Evolutionary conservation across 202 grass and related monocot species (phyloP).

Genomic region (Eragrostis tef): DNA sequence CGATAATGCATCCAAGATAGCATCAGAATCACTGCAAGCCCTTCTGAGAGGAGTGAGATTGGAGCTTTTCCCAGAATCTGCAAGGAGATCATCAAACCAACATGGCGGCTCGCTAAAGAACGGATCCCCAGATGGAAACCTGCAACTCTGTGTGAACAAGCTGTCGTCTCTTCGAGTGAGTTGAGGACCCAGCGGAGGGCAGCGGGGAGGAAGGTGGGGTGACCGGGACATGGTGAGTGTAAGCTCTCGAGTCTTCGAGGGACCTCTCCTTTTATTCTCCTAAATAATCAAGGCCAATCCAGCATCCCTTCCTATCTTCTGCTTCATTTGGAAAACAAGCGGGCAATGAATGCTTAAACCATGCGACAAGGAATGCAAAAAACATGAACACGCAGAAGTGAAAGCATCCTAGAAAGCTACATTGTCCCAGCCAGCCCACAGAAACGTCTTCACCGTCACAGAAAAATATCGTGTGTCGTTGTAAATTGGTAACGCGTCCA

Average conservation of each 20-base stretch:
- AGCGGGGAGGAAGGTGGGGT: conserved; percentile 84
- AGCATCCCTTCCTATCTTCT: conserved; percentile 38
- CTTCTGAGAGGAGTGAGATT: conserved; percentile 64
- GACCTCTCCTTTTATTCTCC: conserved; percentile 2
- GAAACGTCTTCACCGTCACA: not conserved
- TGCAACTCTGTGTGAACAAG: conserved; percentile 68
- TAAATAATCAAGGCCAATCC: conserved; percentile 29
- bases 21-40: conserved; percentile 74
- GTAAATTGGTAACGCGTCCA: not conserved
- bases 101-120: conserved; percentile 56
- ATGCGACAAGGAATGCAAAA: conserved; percentile 35
- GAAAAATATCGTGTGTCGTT: not conserved
- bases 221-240: conserved; percentile 72
- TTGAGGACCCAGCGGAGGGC: conserved; percentile 59
- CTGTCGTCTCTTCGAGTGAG: conserved; percentile 53
- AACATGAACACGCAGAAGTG: conserved; percentile 19
- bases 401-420: conserved; percentile 29
- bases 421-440: not conserved
- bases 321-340: conserved; percentile 35
- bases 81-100: conserved; percentile 73
- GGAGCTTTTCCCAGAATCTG: conserved; percentile 50
- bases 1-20: conserved; percentile 63
- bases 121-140: conserved; percentile 54
- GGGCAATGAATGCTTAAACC: conserved; percentile 33
- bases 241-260: not conserved